Base-by-base conservation (phyloP, 768 basidiomycete genomes). In the Kondoa subrosea region DNA sequence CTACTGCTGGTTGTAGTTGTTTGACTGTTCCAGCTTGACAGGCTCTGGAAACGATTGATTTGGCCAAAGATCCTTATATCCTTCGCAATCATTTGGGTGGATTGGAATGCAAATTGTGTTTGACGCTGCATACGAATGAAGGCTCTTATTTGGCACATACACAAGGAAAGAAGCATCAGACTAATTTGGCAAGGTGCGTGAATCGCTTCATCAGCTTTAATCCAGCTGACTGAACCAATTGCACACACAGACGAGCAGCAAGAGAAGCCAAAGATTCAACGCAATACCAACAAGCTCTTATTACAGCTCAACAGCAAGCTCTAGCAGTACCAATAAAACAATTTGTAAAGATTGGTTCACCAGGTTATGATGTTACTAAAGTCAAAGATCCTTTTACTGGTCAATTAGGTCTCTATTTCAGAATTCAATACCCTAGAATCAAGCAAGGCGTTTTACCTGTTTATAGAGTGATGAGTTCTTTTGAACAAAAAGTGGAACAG, bases 131-230 rank as follows among this genome's bases (percentile, higher is more conserved):
- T 79, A 96, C 93, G n/a, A 97, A 97, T 74, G 95, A 99, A 79
- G 95, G 95, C 25, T 95, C 92, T 16, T 96, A 97, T 77, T 87
- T 99, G 61, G 95, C 95, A 0, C 95, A 99, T 74, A 99, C 95
- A 0, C 95, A 97, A 80, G 95, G 95, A 26, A 99, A 97, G 81
- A 99, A 97, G 76, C 95, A 97, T 76, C 95, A 97, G 77, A 97
- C 92, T 2, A 97, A 97, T 76, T 85, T 99, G 64, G 95, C 95
- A 16, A 84, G 61, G 61, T 63, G 29, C 29, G 61, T 63, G 14
- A 31, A 4, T 16, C 3, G 27, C 30, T 32, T n/a, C n/a, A n/a
- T n/a, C n/a, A n/a, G n/a, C n/a, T n/a, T n/a, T n/a, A n/a, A n/a
- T n/a, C n/a, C n/a, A n/a, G n/a, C n/a, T n/a, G n/a, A n/a, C n/a